phyloP scores from a whole-genome alignment of 805 yeast genomes.

The Lachancea meyersii region DNA sequence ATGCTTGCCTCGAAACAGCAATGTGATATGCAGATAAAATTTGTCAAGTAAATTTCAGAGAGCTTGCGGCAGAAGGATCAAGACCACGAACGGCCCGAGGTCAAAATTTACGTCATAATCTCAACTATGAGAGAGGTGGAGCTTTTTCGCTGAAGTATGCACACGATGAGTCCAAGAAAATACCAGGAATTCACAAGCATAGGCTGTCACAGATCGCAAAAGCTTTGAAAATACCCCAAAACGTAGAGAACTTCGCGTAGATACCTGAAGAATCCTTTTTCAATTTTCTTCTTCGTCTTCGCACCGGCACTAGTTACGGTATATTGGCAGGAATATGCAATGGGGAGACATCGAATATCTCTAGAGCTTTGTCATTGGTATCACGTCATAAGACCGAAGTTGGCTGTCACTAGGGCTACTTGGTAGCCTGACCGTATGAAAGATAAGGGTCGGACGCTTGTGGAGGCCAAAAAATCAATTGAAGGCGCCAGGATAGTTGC shows the following conservation, averaged over 20 bases:
- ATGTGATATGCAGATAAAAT: neutral
- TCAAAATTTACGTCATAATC: conserved; percentile 1
- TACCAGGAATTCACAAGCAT: conserved; percentile 2
- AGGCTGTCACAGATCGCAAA: neutral
- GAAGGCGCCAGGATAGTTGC: neutral
- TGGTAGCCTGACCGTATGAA: neutral
- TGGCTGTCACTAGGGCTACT: conserved; percentile 1
- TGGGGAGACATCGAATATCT: conserved; percentile 1
- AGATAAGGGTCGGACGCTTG: neutral
- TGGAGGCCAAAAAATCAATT: neutral
- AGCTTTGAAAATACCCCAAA: neutral
- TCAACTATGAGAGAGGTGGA: neutral
- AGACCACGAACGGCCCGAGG: conserved; percentile 1
- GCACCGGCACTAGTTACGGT: conserved; percentile 1
- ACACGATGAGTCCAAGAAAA: neutral
- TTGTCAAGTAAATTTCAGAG: neutral
- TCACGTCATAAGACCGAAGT: neutral
- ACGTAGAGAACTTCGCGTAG: neutral
- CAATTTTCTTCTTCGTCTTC: conserved; percentile 1
- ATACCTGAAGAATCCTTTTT: conserved; percentile 1
- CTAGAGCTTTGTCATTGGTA: neutral
- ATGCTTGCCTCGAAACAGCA: neutral
- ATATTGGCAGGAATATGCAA: neutral
- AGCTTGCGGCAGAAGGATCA: no score
- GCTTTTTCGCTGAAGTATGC: conserved; percentile 1